These are phyloP conservation scores for Lichtheimia ramosa DNA, from an alignment of 371 early-diverging fungal genomes.

Conservation along the genomic window DNA sequence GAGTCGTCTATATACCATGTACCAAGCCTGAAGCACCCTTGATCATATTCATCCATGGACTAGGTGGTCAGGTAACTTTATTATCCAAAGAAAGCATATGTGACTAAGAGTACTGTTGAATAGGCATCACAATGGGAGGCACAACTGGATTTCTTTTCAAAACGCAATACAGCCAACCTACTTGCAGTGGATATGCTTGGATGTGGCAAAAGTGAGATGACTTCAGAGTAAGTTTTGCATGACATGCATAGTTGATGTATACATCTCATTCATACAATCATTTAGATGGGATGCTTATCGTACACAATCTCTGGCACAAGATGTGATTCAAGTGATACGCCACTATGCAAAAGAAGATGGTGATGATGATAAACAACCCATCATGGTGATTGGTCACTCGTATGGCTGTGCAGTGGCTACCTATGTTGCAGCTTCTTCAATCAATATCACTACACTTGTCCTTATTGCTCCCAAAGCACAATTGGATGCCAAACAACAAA, in stretches of 20 bases:
- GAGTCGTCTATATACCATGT: slow-evolving; percentile 61
- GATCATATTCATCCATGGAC: slow-evolving; percentile 60
- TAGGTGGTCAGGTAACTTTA: slow-evolving; percentile 57
- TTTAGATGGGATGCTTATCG: slow-evolving; percentile 55
- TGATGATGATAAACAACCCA: slow-evolving; percentile 50
- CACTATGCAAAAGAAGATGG: slow-evolving; percentile 48
- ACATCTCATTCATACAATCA: too few species aligned
- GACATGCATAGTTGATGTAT: too few species aligned
- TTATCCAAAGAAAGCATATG: neutral
- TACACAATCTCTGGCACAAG: slow-evolving; percentile 53
- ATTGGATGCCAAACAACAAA: slow-evolving; percentile 43
- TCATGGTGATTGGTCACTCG: slow-evolving; percentile 66
- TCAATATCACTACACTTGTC: slow-evolving; percentile 51
- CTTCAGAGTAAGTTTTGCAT: slow-evolving; percentile 39
- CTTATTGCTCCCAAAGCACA: slow-evolving; percentile 63
- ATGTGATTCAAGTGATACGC: slow-evolving; percentile 42
- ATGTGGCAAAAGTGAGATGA: slow-evolving; percentile 61
- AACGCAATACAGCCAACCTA: slow-evolving; percentile 56
- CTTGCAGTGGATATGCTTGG: slow-evolving; percentile 69
- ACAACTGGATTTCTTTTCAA: slow-evolving; percentile 63
- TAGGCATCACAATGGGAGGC: slow-evolving; percentile 66
- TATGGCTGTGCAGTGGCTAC: slow-evolving; percentile 68
- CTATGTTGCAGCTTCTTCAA: slow-evolving; percentile 40
- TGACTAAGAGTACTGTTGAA: neutral
- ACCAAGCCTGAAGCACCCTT: slow-evolving; percentile 47